phyloP scores from a whole-genome alignment of 1,284 basidiomycete species.

The Moniliophthora roreri region DNA sequence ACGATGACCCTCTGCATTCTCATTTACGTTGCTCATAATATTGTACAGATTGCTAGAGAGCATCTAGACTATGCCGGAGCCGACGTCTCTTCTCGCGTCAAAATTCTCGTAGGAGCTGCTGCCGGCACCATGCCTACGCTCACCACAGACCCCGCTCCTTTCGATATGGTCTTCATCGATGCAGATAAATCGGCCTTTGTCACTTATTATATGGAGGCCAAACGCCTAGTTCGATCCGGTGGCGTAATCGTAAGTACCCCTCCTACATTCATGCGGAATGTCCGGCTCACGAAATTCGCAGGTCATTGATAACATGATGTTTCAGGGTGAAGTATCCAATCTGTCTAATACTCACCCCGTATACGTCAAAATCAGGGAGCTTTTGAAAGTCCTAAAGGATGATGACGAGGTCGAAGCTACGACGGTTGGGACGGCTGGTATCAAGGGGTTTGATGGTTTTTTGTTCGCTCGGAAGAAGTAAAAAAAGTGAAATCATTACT shows the following conservation, averaged over 20 bases:
- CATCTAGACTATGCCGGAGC: slow-evolving; percentile 50
- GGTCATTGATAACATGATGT: slow-evolving; percentile 66
- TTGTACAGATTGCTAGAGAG: slow-evolving; percentile 45
- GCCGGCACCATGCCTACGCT: slow-evolving; percentile 43
- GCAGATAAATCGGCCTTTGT: slow-evolving; percentile 54
- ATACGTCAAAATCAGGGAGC: slow-evolving; percentile 46
- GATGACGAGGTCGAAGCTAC: slow-evolving; percentile 60
- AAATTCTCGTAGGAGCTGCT: slow-evolving; percentile 51
- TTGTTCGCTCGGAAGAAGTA: slow-evolving; percentile 41
- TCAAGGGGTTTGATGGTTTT: slow-evolving; percentile 65
- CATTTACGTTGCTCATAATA: background rate
- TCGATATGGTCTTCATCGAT: slow-evolving; percentile 63
- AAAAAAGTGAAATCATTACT: background rate
- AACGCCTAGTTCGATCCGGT: slow-evolving; percentile 50
- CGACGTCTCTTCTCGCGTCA: slow-evolving; percentile 25
- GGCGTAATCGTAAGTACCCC: slow-evolving; percentile 50
- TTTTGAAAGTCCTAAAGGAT: slow-evolving; percentile 47
- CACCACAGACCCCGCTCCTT: slow-evolving; percentile 39
- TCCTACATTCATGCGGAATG: background rate
- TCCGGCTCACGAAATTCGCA: slow-evolving; percentile 19
- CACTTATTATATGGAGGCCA: slow-evolving; percentile 53
- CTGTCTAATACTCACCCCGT: slow-evolving; percentile 33
- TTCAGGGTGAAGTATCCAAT: slow-evolving; percentile 47
- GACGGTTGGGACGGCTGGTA: slow-evolving; percentile 56
- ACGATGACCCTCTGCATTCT: background rate